phyloP scores from a whole-genome alignment of 176 grass and related monocot species.

The Panicum miliaceum region DNA sequence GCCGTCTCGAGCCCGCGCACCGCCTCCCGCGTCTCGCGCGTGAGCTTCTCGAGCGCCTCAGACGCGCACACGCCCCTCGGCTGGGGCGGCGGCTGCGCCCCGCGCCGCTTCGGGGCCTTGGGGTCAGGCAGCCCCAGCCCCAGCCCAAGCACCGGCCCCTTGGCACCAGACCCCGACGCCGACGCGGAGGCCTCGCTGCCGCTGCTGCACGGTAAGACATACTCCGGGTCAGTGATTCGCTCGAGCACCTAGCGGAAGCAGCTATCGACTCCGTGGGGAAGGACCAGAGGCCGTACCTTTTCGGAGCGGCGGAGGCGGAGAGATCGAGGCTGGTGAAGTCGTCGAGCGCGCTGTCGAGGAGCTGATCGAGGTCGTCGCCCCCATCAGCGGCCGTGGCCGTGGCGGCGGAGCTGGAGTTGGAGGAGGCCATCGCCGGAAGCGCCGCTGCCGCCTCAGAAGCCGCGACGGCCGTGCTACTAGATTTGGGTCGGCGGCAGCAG shows the following conservation, averaged over 20 bases:
- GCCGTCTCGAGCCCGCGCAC: constrained; percentile 89
- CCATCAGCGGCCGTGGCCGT: not conserved
- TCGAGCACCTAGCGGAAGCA: not conserved
- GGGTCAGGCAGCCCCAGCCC: constrained; percentile 82
- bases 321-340: constrained; percentile 68
- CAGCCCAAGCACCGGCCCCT: constrained; percentile 49
- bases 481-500: constrained; percentile 5
- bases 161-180: constrained; percentile 35
- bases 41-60: constrained; percentile 93
- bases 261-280: not conserved
- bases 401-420: constrained; percentile 28
- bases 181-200: constrained; percentile 40
- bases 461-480: not conserved
- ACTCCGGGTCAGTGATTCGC: constrained; percentile 9
- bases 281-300: constrained; percentile 40
- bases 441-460: not conserved
- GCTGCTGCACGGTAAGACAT: not conserved
- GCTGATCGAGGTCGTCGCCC: constrained; percentile 54
- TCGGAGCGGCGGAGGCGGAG: constrained; percentile 44
- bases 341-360: constrained; percentile 67
- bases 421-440: constrained; percentile 46
- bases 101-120: constrained; percentile 61
- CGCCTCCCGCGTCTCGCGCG: constrained; percentile 82
- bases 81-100: constrained; percentile 42
- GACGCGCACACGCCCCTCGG: constrained; percentile 61